phyloP scores from a whole-genome alignment of 768 basidiomycete species.

The Suillus subaureus region DNA sequence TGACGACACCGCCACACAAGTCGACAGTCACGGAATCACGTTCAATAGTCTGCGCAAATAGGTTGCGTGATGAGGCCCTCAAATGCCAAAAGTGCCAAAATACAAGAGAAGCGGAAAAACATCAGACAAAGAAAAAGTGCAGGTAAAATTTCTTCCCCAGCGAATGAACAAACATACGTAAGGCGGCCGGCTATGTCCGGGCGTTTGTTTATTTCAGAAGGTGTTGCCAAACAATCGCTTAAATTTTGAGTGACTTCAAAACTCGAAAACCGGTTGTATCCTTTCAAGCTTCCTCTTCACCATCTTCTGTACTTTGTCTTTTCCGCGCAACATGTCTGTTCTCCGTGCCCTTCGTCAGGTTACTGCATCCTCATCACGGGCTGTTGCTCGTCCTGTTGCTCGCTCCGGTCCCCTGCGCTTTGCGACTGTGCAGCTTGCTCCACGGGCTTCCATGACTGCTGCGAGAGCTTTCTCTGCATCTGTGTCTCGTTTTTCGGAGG shows the following conservation, averaged over 20 bases:
- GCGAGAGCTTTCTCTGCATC: slow-evolving; percentile 45
- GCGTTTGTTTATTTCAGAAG: slow-evolving; percentile 33
- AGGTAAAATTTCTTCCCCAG: background rate
- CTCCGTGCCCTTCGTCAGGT: slow-evolving; percentile 63
- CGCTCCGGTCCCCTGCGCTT: slow-evolving; percentile 24
- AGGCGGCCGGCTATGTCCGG: slow-evolving; percentile 2
- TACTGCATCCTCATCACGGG: slow-evolving; percentile 45
- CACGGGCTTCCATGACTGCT: slow-evolving; percentile 25
- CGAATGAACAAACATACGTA: background rate
- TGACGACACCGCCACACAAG: background rate
- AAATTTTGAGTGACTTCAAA: slow-evolving; percentile 24
- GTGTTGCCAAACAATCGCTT: slow-evolving; percentile 35
- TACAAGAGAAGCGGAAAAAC: background rate
- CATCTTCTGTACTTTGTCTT: slow-evolving; percentile 10
- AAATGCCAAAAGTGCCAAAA: background rate
- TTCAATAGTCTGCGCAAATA: background rate
- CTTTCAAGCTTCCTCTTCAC: background rate
- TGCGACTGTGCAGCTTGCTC: slow-evolving; percentile 10
- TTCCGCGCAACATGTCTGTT: slow-evolving; percentile 53
- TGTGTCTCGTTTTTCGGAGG: slow-evolving; percentile 40
- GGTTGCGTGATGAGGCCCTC: background rate
- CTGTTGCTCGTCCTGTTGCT: slow-evolving; percentile 28
- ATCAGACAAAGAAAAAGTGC: background rate
- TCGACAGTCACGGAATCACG: background rate
- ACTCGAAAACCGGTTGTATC: background rate